Evolutionary conservation across 495 filamentous ascomycete genomes (phyloP).

Genomic region (Neurospora sp.): DNA sequence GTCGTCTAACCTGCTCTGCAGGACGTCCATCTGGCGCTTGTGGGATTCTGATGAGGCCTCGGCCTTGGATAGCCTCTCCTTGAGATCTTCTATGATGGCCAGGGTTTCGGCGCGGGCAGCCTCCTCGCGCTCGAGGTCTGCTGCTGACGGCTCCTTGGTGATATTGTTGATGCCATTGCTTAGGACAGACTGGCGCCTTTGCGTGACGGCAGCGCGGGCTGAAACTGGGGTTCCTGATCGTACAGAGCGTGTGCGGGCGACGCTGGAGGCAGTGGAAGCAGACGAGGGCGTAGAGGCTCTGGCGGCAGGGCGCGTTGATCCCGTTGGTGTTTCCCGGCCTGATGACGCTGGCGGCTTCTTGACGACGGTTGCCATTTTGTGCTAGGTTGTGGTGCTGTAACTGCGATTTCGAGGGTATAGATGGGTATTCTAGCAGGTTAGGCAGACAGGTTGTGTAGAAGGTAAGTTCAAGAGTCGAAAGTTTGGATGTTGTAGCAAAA

Average conservation of each 20-base stretch:
- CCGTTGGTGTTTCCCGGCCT: slow-evolving; percentile 29
- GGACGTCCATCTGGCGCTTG: slow-evolving; percentile 69
- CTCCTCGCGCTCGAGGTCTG: slow-evolving; percentile 45
- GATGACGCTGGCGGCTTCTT: slow-evolving; percentile 32
- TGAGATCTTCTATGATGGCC: slow-evolving; percentile 74
- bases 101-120: slow-evolving; percentile 55
- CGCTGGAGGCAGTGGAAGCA: slow-evolving; percentile 17
- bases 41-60: slow-evolving; percentile 71
- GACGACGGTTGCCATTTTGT: slow-evolving; percentile 28
- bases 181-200: slow-evolving; percentile 52
- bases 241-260: slow-evolving; percentile 40
- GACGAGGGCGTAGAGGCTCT: slow-evolving; percentile 32
- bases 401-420: not conserved
- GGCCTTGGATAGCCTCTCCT: slow-evolving; percentile 67
- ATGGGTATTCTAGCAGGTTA: not conserved
- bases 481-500: not conserved
- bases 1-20: slow-evolving; percentile 83
- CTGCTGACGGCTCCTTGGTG: slow-evolving; percentile 17
- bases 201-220: slow-evolving; percentile 52
- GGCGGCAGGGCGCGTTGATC: slow-evolving; percentile 18
- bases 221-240: slow-evolving; percentile 53
- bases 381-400: not conserved
- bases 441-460: not conserved
- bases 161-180: slow-evolving; percentile 46
- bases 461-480: too few species aligned